Base-by-base conservation (phyloP, 2,329 filamentous ascomycete species). In the Paecilomyces fulvus region DNA sequence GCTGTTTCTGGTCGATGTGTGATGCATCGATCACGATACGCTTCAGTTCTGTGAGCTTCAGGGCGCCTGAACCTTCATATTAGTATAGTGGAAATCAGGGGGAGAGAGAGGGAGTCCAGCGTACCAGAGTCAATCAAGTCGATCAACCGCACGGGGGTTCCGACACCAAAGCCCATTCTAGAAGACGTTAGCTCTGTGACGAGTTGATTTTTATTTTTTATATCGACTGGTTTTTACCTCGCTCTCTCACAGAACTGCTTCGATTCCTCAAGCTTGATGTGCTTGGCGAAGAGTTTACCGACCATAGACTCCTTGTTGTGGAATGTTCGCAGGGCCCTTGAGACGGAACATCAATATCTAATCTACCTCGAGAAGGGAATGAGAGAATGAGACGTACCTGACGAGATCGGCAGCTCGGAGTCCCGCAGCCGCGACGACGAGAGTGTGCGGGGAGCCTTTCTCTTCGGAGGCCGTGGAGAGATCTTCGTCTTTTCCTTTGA, bases 241-340 rank as follows among this genome's bases (percentile, higher is more conserved):
- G 77, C 78, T 60, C 79, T 82, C 65, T 88, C 81, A 48, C 95
- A 83, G 68, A 88, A 89, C 58, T 87, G 80, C 54, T 92, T 84
- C 31, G 92, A 89, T 65, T 97, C 92, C 54, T 89, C 83, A 10
- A 99, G 75, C 75, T 99, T 99, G 78, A 99, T 95, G 72, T 99
- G 94, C 73, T 99, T 99, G 30, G 94, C 92, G 72, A 99, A 99
- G 69, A 99, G 78, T 73, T 99, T 99, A 1, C 89, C 88, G 1
- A 99, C 86, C 50, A 83, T 81, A 52, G 82, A 84, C 8, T 90
- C 85, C 70, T 94, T 90, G 54, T 81, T 86, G 68, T 92, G 89
- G 64, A 94, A 92, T 61, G 85, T 85, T 51, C 90, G 83, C 60
- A 95, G 77, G 2, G 84, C 81, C 65, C 89, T 43, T 8, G 7